A percentile compares a stretch with the other conserved stretches of the same genome.
phyloP scores from a whole-genome alignment of 2,329 filamentous ascomycete genomes.

The Stagonosporopsis chrysanthemi region DNA sequence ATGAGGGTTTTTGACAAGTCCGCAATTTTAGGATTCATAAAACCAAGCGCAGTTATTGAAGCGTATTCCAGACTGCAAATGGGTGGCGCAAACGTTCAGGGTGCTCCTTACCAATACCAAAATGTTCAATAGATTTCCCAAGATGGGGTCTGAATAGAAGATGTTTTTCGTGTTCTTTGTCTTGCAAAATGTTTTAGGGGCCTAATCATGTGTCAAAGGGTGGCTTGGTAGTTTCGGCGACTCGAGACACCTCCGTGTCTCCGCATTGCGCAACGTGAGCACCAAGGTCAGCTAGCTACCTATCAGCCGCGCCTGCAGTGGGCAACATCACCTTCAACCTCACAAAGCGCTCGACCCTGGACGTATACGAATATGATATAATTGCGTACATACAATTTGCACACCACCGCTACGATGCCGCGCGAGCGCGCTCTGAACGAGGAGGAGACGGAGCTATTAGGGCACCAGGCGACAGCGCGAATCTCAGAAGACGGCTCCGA shows the following conservation, averaged over 20 bases:
- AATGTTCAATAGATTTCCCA: constrained; percentile 17
- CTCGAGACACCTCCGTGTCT: constrained; percentile 40
- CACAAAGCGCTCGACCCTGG: neutral
- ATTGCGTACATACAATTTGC: neutral
- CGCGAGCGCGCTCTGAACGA: constrained; percentile 46
- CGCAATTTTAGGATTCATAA: neutral
- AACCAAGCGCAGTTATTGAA: constrained; percentile 2
- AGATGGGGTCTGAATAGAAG: constrained; percentile 39
- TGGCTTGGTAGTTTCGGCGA: constrained; percentile 43
- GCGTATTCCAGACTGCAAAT: constrained; percentile 7
- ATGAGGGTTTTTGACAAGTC: neutral
- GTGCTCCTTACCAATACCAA: constrained; percentile 16
- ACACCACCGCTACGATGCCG: constrained; percentile 38
- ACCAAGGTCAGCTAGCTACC: constrained; percentile 4
- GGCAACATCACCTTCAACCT: neutral
- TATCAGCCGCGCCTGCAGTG: constrained; percentile 1
- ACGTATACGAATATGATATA: constrained; percentile 26
- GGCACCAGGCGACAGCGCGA: constrained; percentile 40
- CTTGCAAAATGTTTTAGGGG: constrained; percentile 19
- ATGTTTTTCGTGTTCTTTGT: constrained; percentile 34
- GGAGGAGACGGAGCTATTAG: constrained; percentile 57
- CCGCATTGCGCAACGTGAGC: constrained; percentile 28
- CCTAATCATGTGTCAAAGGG: constrained; percentile 30
- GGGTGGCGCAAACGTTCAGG: constrained; percentile 4
- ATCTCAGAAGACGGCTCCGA: constrained; percentile 47